Base-by-base conservation (phyloP, 1,139 yeast species). In the Lodderomyces jiufengensis region DNA sequence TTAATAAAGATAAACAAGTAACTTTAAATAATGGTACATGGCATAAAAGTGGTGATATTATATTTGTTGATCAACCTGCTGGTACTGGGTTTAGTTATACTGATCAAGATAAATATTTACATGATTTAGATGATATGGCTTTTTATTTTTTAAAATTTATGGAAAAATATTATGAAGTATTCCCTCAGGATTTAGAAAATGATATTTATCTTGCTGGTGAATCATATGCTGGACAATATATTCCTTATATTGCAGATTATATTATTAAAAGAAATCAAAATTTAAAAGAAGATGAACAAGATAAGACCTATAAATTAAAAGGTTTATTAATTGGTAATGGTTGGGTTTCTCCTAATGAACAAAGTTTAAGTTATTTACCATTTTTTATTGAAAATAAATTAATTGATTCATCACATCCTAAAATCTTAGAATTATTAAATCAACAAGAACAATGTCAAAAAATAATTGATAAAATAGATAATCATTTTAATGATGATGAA, bases 191-290 rank as follows among this genome's bases (percentile, higher is more conserved):
- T 46, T 48, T 61, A 9, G 54, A 54, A 10, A 80, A 84, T 44
- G 84, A 85, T 24, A 63, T 92, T 4, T 80, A 78, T 47, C 58
- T 92, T 33, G 95, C 96, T 0, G 99, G 99, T 18, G 98, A 92
- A 61, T 85, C 95, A 48, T 94, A 82, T 62, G 97, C 98, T 1
- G 99, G 99, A 16, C 97, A 92, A 57, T 92, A 87, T 56, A 84
- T 92, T 39, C 98, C 98, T 1, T 86, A 84, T 57, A 75, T 90
- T 40, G 95, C 94, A 0, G 63, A 73, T 32, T 79, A 77, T 1
- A 70, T 90, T 12, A 50, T 78, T 37, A 62, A 73, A 2, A 57
- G 73, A 33, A 78, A 80, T 51, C 58, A 62, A 32, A 48, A 61
- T 6, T 41, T 55, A 4, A 40, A 44, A 1, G 43, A 39, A 2